These are phyloP conservation scores for Alternaria infectoria DNA, from an alignment of 2,329 filamentous ascomycete species.

Conservation along the genomic window DNA sequence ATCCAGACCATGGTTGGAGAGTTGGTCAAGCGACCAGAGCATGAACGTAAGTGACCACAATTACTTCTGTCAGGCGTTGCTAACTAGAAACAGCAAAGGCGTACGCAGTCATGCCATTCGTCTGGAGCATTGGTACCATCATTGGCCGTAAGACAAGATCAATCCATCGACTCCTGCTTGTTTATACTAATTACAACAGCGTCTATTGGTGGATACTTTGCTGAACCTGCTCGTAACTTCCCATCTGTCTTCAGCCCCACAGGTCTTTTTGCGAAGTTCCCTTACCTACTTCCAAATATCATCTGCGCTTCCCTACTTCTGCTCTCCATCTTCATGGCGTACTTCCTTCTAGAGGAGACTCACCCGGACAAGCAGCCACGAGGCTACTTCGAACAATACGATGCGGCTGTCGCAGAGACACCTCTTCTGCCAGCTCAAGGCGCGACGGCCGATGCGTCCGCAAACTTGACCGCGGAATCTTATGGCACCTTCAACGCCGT, in stretches of 20 bases:
- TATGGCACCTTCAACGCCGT: conserved; percentile 75
- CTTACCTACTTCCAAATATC: conserved; percentile 88
- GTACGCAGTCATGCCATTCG: conserved; percentile 89
- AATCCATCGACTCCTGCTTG: not conserved
- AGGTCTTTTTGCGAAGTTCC: conserved; percentile 77
- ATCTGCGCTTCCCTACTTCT: conserved; percentile 79
- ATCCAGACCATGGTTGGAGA: conserved; percentile 93
- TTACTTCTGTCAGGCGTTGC: conserved; percentile 51
- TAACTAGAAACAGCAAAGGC: conserved; percentile 75
- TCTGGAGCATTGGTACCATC: conserved; percentile 87
- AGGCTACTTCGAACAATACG: conserved; percentile 48
- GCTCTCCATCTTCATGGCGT: conserved; percentile 80
- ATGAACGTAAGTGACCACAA: conserved; percentile 71
- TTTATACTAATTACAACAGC: conserved; percentile 50
- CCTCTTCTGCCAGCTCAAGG: conserved; percentile 78
- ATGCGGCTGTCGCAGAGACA: conserved; percentile 64
- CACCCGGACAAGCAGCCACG: conserved; percentile 79
- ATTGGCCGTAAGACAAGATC: conserved; percentile 63
- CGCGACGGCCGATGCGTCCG: conserved; percentile 72
- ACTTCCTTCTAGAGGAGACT: conserved; percentile 83
- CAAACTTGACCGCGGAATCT: conserved; percentile 77
- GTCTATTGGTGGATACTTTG: conserved; percentile 85
- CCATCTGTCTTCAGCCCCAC: conserved; percentile 71
- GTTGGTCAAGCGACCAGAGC: conserved; percentile 79
- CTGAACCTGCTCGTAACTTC: conserved; percentile 76